Evolutionary conservation across 768 basidiomycete genomes (phyloP).

Genomic region (Leccinum ochraceum): DNA sequence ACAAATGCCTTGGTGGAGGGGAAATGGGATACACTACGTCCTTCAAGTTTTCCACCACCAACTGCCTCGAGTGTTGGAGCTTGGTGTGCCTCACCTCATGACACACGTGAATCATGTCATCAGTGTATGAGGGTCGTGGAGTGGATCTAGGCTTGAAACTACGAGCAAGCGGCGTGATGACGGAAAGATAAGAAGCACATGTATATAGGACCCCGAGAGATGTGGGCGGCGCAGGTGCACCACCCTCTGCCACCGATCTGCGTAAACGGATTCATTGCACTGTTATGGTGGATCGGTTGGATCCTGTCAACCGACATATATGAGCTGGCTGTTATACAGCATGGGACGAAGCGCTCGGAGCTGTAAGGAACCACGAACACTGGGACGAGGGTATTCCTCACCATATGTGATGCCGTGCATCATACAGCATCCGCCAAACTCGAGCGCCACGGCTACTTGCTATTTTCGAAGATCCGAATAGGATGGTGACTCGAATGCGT

Average conservation of each 20-base stretch:
- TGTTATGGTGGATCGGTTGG: not conserved
- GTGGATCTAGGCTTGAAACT: constrained; percentile 13
- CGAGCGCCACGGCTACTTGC: not conserved
- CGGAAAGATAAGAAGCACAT: constrained; percentile 19
- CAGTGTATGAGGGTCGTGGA: constrained; percentile 5
- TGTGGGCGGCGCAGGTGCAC: constrained; percentile 4
- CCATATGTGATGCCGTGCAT: not conserved
- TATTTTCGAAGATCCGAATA: constrained; percentile 1
- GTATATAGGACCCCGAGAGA: constrained; percentile 21
- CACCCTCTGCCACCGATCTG: constrained; percentile 18
- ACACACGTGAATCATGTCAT: constrained; percentile 13
- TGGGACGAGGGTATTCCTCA: constrained; percentile 6
- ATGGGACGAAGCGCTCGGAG: not conserved
- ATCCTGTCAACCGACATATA: not conserved
- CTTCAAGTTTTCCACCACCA: not conserved
- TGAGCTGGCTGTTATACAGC: constrained; percentile 5
- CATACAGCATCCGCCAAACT: not conserved
- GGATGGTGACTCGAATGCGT: not conserved
- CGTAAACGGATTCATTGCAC: not conserved
- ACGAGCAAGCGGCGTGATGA: constrained; percentile 3
- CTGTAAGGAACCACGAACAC: not conserved
- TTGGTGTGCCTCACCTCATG: constrained; percentile 1
- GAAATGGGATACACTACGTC: not conserved
- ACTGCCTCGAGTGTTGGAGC: not conserved
- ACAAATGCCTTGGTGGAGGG: not conserved